Percentiles rank a stretch among this genome's conserved stretches.
These are phyloP conservation scores for Glaciozyma martinii DNA, from an alignment of 768 basidiomycete genomes.

Conservation along the genomic window DNA sequence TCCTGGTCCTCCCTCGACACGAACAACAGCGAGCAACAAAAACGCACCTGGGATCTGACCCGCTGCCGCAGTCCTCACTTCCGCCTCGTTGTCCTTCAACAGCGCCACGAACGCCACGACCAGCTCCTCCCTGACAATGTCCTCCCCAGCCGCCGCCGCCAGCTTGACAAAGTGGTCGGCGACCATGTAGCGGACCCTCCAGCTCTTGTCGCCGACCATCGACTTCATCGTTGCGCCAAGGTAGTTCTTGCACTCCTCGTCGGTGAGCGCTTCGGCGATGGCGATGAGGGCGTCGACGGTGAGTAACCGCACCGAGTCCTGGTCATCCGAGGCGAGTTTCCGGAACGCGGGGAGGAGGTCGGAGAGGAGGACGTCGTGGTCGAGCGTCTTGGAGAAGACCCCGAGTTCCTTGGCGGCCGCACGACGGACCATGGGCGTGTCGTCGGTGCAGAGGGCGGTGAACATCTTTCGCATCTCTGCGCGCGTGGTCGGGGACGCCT, in stretches of 20 bases:
- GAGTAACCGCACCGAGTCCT: slow-evolving; percentile 90
- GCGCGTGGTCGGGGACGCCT: slow-evolving; percentile 44
- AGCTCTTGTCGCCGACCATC: slow-evolving; percentile 89
- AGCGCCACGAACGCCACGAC: slow-evolving; percentile 86
- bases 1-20: not conserved
- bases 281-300: slow-evolving; percentile 94
- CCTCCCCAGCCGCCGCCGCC: slow-evolving; percentile 78
- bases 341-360: slow-evolving; percentile 89
- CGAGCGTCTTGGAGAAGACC: slow-evolving; percentile 55
- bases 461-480: slow-evolving; percentile 84
- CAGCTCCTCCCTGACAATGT: slow-evolving; percentile 85
- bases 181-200: slow-evolving; percentile 98
- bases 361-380: slow-evolving; percentile 67
- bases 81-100: slow-evolving; percentile 96
- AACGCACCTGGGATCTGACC: slow-evolving; percentile 86
- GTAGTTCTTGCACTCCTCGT: slow-evolving; percentile 84
- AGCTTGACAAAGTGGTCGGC: slow-evolving; percentile 97
- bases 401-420: slow-evolving; percentile 95
- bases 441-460: slow-evolving; percentile 71
- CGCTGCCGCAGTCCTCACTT: slow-evolving; percentile 90
- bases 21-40: not conserved
- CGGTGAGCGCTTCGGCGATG: slow-evolving; percentile 72
- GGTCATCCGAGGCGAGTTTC: slow-evolving; percentile 87
- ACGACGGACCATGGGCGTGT: slow-evolving; percentile 96
- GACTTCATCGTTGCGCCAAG: slow-evolving; percentile 77